Conservation (phyloP, 805 yeast genomes). For the Wickerhamiella brachini region DNA sequence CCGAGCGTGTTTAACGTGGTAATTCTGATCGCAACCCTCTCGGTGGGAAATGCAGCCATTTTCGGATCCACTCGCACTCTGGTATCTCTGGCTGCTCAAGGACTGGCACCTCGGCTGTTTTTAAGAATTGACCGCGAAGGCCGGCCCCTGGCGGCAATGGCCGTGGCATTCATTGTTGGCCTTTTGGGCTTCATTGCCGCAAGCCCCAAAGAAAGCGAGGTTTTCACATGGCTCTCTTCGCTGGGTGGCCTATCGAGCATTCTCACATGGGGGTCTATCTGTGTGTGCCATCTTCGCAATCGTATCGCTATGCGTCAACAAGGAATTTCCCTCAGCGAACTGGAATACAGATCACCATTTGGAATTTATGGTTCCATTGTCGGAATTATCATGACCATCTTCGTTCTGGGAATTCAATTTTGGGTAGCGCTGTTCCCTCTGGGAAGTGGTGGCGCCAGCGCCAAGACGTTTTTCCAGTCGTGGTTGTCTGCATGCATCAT, state of each 20-base stretch:
- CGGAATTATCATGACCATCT: slow-evolving; percentile 41
- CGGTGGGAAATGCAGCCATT: slow-evolving; percentile 65
- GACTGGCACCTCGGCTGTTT: slow-evolving; percentile 44
- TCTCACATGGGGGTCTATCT: slow-evolving; percentile 68
- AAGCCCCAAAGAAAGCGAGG: slow-evolving; percentile 31
- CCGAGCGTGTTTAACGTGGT: slow-evolving; percentile 62
- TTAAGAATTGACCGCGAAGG: slow-evolving; percentile 58
- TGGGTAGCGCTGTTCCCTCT: slow-evolving; percentile 64
- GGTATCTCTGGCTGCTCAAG: slow-evolving; percentile 50
- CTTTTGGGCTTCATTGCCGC: slow-evolving; percentile 41
- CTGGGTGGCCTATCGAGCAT: slow-evolving; percentile 61
- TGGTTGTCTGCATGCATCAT: slow-evolving; percentile 55
- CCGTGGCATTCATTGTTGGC: slow-evolving; percentile 31
- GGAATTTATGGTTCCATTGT: slow-evolving; percentile 51
- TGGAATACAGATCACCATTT: slow-evolving; percentile 46
- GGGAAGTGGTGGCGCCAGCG: slow-evolving; percentile 34
- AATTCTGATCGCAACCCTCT: slow-evolving; percentile 50
- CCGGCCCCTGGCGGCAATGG: slow-evolving; percentile 53
- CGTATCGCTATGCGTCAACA: neutral
- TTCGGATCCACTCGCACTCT: slow-evolving; percentile 61
- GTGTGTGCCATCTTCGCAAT: slow-evolving; percentile 45
- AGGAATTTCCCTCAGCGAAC: slow-evolving; percentile 50
- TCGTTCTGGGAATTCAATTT: slow-evolving; percentile 55
- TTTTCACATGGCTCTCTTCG: slow-evolving; percentile 64
- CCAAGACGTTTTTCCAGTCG: slow-evolving; percentile 46